Evolutionary conservation across 306 rosid species (phyloP), one percentile per base, ranked within the genome.

Genomic region (Acacia confusa): DNA sequence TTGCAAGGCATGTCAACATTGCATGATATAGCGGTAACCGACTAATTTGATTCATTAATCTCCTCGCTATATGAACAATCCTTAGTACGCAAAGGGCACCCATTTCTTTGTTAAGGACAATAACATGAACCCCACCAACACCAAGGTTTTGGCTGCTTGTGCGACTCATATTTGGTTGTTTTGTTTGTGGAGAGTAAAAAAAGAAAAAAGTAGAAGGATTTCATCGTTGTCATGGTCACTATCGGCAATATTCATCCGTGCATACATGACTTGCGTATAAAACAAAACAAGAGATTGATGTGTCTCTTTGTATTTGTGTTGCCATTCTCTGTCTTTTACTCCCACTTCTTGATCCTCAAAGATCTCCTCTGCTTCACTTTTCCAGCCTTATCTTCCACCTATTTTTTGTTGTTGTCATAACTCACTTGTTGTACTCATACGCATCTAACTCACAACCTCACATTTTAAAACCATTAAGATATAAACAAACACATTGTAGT

Each of bases 271-370:
- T 22, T n/a, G 30, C 64, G 24, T 22, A 22, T 9, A 22, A 57
- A 57, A 57, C 64, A 57, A 57, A 57, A 57, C 30, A 55, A 20
- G 64, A 57, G 64, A 57, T 57, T 57, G 64, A 57, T 57, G 30
- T 57, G 30, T 22, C 64, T 22, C 64, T 22, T 22, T 22, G 27
- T 57, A 57, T 57, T 19, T 57, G 30, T 57, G 64, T 57, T 22
- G 61, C 61, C 2, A 8, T 13, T 55, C 4, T n/a, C 5, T 57
- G 64, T 57, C 64, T 22, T 57, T 57, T 57, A 9, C 28, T n/a
- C 15, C 30, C 64, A n/a, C 30, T 57, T 3, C 30, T 1, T 9
- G 64, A 57, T 57, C 30, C 64, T 57, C 30, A 15, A 22, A 57
- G 30, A 57, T 57, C 3, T 57, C 64, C 30, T 9, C 28, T 57